Percentiles rank a stretch among this genome's conserved stretches.
phyloP scores from a whole-genome alignment of 2,329 filamentous ascomycete species.

The Xylaria arbuscula region DNA sequence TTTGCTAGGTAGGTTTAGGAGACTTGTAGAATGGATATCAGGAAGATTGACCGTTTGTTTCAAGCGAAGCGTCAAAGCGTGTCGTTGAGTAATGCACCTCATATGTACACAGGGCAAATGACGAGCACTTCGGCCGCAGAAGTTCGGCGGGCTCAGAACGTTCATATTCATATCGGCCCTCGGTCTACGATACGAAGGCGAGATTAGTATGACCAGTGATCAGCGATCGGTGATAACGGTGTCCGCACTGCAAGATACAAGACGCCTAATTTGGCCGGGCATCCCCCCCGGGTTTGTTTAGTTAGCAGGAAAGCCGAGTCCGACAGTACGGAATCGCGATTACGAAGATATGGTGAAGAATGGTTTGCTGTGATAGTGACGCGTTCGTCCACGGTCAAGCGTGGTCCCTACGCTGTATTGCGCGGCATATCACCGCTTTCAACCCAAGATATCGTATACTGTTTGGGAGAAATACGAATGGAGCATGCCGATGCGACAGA shows the following conservation, averaged over 20 bases:
- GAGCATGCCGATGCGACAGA: conserved; percentile 5
- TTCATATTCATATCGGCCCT: conserved; percentile 17
- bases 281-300: background rate
- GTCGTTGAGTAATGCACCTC: background rate
- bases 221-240: background rate
- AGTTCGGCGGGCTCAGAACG: background rate
- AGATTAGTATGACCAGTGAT: background rate
- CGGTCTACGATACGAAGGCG: conserved; percentile 6
- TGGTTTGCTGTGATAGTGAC: background rate
- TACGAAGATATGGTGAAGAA: background rate
- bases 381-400: background rate
- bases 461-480: background rate
- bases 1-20: background rate
- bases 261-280: conserved; percentile 8
- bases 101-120: background rate
- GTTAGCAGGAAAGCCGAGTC: conserved; percentile 5
- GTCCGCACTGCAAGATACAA: background rate
- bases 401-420: background rate
- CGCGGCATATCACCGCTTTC: background rate
- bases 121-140: background rate
- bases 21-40: background rate
- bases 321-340: background rate
- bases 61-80: background rate
- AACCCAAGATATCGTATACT: conserved; percentile 8
- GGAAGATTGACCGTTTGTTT: background rate